Evolutionary conservation across 2,329 filamentous ascomycete genomes (phyloP).

Genomic region (Epichloe glyceriae): DNA sequence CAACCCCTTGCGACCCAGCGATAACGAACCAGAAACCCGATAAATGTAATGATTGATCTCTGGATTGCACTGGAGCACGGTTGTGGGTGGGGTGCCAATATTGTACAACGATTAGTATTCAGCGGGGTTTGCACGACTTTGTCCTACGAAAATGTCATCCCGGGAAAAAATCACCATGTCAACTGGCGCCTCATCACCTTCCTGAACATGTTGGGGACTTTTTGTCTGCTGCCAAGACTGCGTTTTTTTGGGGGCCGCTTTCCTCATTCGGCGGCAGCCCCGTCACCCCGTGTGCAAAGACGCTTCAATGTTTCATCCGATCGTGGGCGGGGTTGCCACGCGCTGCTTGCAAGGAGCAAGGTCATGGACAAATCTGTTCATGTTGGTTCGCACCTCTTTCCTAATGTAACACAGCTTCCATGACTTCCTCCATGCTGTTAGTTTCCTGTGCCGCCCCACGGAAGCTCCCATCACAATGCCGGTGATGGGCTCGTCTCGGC

Average conservation of each 20-base stretch:
- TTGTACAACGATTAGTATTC: background rate
- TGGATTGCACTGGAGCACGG: too few species aligned
- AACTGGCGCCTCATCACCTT: too few species aligned
- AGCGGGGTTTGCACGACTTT: background rate
- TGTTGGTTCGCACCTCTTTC: background rate
- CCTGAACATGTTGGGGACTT: conserved; percentile 1
- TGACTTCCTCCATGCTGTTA: background rate
- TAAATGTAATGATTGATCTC: too few species aligned
- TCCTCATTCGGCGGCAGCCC: background rate
- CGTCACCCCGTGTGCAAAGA: too few species aligned
- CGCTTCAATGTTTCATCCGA: background rate
- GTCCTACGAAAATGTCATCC: too few species aligned
- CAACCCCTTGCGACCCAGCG: too few species aligned
- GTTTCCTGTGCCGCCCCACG: background rate
- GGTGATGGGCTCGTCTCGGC: background rate
- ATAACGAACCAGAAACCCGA: too few species aligned
- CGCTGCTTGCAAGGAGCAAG: background rate
- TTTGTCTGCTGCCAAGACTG: conserved; percentile 5
- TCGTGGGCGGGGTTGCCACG: background rate
- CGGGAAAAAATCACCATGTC: too few species aligned
- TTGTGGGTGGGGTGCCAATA: too few species aligned
- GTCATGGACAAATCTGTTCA: background rate
- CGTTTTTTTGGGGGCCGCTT: background rate
- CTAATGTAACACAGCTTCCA: background rate
- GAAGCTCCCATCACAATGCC: too few species aligned